These are phyloP conservation scores for Echeveria elegans DNA, from an alignment of 164 flowering plant genomes.

Conservation along the genomic window DNA sequence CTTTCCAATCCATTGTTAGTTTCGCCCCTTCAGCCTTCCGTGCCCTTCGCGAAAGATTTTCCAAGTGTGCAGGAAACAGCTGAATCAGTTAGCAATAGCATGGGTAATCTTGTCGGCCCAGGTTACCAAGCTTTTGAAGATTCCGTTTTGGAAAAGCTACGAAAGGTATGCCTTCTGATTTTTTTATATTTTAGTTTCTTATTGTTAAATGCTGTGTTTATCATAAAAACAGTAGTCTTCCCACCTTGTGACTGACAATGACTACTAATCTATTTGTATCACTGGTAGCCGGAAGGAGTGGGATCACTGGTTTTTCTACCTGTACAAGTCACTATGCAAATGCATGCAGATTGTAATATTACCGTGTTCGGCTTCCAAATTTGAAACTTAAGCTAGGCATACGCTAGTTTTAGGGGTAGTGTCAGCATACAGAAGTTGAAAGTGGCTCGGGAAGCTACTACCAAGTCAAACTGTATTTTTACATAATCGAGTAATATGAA, in stretches of 20 bases:
- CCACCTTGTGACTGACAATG: background rate
- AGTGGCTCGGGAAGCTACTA: background rate
- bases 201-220: background rate
- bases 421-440: background rate
- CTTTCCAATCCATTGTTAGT: slow-evolving; percentile 65
- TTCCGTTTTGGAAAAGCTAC: slow-evolving; percentile 53
- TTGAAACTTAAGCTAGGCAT: background rate
- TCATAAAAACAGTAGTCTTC: background rate
- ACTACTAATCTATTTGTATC: background rate
- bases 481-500: background rate
- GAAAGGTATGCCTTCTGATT: slow-evolving; percentile 34
- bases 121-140: slow-evolving; percentile 64
- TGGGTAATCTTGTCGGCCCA: slow-evolving; percentile 47
- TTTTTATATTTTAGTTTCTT: no score
- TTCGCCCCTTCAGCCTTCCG: slow-evolving; percentile 42
- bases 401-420: background rate
- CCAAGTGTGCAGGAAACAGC: slow-evolving; percentile 16
- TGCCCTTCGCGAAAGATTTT: slow-evolving; percentile 16
- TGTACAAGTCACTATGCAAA: background rate
- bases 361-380: background rate
- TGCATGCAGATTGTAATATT: background rate
- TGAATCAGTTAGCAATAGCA: slow-evolving; percentile 27
- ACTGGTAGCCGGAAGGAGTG: background rate
- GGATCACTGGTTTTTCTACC: background rate
- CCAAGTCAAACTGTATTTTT: background rate